A percentile compares a stretch with the other conserved stretches of the same genome.
Evolutionary conservation across 129 eudicot genomes (phyloP).

Genomic region (Kitagawia praeruptora): DNA sequence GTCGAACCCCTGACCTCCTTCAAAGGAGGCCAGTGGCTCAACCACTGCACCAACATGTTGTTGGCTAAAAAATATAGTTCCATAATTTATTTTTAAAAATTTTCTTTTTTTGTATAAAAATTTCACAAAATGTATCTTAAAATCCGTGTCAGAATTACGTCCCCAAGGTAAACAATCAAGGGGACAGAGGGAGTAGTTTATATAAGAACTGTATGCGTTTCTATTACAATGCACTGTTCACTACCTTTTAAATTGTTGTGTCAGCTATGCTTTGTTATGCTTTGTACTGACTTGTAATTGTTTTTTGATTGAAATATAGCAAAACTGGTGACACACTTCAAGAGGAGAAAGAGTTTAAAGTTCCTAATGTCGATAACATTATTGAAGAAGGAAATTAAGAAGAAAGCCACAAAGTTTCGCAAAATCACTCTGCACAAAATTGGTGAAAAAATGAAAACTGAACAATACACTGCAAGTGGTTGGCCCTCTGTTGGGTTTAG

Average conservation of each 20-base stretch:
- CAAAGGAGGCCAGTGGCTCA: too few relatives aligned
- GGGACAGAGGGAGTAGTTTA: too few relatives aligned
- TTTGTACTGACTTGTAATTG: not conserved
- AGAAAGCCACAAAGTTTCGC: constrained; percentile 59
- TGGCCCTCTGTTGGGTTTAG: too few relatives aligned
- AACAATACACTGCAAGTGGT: constrained; percentile 72
- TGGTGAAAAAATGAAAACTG: constrained; percentile 34
- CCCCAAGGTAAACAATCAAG: too few relatives aligned
- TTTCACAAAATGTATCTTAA: too few relatives aligned
- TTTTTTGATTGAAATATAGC: constrained; percentile 25
- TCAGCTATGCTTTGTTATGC: not conserved
- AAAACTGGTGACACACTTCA: constrained; percentile 52
- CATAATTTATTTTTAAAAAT: too few relatives aligned
- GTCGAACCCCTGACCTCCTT: too few relatives aligned
- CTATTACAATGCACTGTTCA: not conserved
- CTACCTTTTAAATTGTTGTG: not conserved
- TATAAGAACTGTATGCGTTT: not conserved
- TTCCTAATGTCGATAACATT: constrained; percentile 69
- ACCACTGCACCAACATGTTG: too few relatives aligned
- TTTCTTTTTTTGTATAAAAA: too few relatives aligned
- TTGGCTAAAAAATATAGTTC: too few relatives aligned
- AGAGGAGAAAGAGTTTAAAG: constrained; percentile 48
- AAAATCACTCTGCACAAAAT: constrained; percentile 50
- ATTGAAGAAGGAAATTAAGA: constrained; percentile 98
- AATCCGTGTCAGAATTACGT: too few relatives aligned